These are phyloP conservation scores for Crithidia mellificae DNA, from an alignment of 208 protist species.

Conservation along the genomic window DNA sequence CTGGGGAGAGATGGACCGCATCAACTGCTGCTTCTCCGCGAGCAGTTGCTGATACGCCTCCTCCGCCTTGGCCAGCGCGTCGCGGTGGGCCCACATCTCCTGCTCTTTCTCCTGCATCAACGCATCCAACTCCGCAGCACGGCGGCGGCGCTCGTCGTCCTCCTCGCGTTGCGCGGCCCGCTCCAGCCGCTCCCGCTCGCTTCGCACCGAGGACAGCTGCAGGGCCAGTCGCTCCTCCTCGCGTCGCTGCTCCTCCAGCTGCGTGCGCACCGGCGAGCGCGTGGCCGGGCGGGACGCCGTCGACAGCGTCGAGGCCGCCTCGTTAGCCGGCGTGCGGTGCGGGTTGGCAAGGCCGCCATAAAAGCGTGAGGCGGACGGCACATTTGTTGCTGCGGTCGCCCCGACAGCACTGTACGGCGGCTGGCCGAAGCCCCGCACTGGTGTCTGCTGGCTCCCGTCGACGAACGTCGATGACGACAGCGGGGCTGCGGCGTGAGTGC, in stretches of 20 bases:
- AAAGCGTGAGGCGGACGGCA: no score
- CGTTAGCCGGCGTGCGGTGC: neutral
- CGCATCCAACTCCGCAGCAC: slow-evolving; percentile 28
- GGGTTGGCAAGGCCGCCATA: neutral
- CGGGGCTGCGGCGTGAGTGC: neutral
- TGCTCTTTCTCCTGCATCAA: slow-evolving; percentile 49
- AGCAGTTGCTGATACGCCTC: slow-evolving; percentile 46
- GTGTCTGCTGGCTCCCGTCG: neutral
- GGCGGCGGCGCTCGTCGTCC: slow-evolving; percentile 41
- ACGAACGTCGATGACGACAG: neutral
- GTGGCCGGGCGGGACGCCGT: neutral
- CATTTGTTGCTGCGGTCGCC: no score
- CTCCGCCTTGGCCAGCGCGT: slow-evolving; percentile 44
- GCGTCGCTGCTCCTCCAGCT: slow-evolving; percentile 49
- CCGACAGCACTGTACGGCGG: neutral
- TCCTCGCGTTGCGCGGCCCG: slow-evolving; percentile 41
- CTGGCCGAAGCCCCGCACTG: neutral
- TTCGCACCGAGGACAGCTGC: slow-evolving; percentile 32
- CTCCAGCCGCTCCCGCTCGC: slow-evolving; percentile 51
- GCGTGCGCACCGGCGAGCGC: slow-evolving; percentile 29
- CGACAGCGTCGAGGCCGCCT: neutral
- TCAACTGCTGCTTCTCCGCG: slow-evolving; percentile 37
- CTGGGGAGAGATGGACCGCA: slow-evolving; percentile 6
- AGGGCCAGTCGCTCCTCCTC: slow-evolving; percentile 36
- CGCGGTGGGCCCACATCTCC: slow-evolving; percentile 54